Evolutionary conservation across 2,329 filamentous ascomycete species (phyloP).

Genomic region (Penicillium rolfsii): DNA sequence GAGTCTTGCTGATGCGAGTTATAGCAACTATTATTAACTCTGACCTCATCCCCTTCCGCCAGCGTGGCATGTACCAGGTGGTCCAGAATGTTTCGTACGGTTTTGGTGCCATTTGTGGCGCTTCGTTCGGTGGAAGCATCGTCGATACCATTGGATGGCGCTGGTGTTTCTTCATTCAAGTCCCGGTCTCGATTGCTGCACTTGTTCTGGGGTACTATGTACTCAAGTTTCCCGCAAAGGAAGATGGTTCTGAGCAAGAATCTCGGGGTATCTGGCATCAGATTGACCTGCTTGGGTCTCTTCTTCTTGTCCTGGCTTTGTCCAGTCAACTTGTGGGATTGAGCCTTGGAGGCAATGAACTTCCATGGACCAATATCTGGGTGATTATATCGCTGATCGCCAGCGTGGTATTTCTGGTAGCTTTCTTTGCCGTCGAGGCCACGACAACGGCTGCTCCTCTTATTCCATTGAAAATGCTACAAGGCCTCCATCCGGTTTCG

Average conservation of each 20-base stretch:
- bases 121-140: constrained; percentile 50
- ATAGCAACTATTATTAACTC: constrained; percentile 68
- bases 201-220: constrained; percentile 58
- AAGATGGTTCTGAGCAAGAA: neutral
- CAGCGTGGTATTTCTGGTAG: constrained; percentile 42
- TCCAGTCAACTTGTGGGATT: constrained; percentile 57
- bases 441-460: constrained; percentile 48
- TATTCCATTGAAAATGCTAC: constrained; percentile 57
- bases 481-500: constrained; percentile 57
- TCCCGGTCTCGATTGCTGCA: constrained; percentile 61
- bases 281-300: constrained; percentile 62
- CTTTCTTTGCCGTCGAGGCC: constrained; percentile 47
- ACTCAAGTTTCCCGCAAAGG: constrained; percentile 50
- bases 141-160: constrained; percentile 52
- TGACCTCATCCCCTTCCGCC: constrained; percentile 74
- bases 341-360: constrained; percentile 51
- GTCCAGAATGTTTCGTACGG: constrained; percentile 64
- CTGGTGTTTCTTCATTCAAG: constrained; percentile 63
- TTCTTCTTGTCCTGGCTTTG: constrained; percentile 61
- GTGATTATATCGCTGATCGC: constrained; percentile 45
- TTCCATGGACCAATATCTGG: constrained; percentile 50
- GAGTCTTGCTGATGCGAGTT: neutral
- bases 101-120: constrained; percentile 63
- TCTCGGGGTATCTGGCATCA: constrained; percentile 52
- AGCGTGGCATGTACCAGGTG: constrained; percentile 72